These are phyloP conservation scores for Chaetomidium leptoderma DNA, from an alignment of 495 filamentous ascomycete genomes.

Conservation along the genomic window DNA sequence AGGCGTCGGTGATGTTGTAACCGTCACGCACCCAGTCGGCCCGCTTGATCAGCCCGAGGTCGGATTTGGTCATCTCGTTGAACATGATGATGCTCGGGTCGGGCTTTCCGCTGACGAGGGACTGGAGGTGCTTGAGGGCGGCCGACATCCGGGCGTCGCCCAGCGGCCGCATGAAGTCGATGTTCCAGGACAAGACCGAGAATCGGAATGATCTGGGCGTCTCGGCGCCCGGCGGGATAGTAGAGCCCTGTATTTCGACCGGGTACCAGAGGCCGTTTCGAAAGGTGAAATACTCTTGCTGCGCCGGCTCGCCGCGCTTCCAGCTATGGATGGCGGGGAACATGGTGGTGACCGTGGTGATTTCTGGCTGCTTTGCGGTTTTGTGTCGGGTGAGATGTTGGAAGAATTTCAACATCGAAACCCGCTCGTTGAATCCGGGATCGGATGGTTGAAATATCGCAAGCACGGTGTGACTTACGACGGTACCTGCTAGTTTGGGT, in stretches of 20 bases:
- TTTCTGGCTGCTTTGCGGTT: not conserved
- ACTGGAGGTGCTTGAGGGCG: constrained; percentile 40
- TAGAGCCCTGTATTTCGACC: not conserved
- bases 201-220: constrained; percentile 2
- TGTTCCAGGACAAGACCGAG: constrained; percentile 45
- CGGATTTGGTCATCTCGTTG: constrained; percentile 45
- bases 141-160: constrained; percentile 39
- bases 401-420: no score
- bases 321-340: constrained; percentile 2
- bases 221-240: not conserved
- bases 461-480: no score
- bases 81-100: constrained; percentile 44
- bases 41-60: constrained; percentile 39
- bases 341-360: not conserved
- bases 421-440: not conserved
- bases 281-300: constrained; percentile 13
- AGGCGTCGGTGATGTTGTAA: constrained; percentile 49
- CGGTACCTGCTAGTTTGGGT: no score
- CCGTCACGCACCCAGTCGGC: constrained; percentile 40
- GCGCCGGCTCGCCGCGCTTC: not conserved
- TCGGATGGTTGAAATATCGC: not conserved
- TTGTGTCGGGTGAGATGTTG: not conserved
- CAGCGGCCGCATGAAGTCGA: constrained; percentile 45
- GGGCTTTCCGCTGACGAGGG: constrained; percentile 17
- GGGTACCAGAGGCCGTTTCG: not conserved